A percentile compares a stretch with the other conserved stretches of the same genome.
Conservation (phyloP, 257 asterid species). For the Sherardia arvensis region DNA sequence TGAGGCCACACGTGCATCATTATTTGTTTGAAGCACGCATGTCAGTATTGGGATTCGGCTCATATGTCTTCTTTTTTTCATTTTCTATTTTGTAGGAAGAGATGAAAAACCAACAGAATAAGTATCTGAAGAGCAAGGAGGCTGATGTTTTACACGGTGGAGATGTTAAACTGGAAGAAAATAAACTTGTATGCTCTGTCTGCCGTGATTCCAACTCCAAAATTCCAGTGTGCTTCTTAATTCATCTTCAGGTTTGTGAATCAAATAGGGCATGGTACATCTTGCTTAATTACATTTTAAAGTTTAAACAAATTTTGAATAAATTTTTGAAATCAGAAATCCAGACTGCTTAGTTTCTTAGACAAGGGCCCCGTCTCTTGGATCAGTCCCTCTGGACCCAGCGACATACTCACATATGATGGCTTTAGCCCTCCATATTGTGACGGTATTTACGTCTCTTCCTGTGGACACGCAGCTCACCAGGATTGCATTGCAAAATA, state of each 20-base stretch:
- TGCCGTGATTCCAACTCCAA: constrained; percentile 72
- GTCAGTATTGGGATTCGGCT: neutral
- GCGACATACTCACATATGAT: constrained; percentile 41
- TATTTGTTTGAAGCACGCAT: neutral
- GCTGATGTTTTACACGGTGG: too few species aligned
- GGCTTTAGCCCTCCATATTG: constrained; percentile 57
- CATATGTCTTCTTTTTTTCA: constrained; percentile 9
- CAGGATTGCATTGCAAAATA: constrained; percentile 90
- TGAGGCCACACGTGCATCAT: constrained; percentile 19
- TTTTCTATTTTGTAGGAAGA: constrained; percentile 55
- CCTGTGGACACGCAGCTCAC: constrained; percentile 99
- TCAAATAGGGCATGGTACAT: constrained; percentile 7
- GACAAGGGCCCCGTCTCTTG: constrained; percentile 64
- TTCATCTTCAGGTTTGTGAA: constrained; percentile 78
- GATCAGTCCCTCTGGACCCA: constrained; percentile 61
- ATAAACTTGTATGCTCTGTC: constrained; percentile 81
- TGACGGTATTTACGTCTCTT: constrained; percentile 78
- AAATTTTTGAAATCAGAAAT: constrained; percentile 56
- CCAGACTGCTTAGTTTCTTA: constrained; percentile 72
- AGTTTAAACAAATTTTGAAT: constrained; percentile 5
- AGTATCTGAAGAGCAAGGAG: constrained; percentile 62
- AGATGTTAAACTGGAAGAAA: too few species aligned
- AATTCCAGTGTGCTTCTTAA: constrained; percentile 70
- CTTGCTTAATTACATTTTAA: neutral
- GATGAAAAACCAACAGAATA: constrained; percentile 79